These are phyloP conservation scores for Gossypium anomalum DNA, from an alignment of 345 rosid genomes.

Conservation along the genomic window DNA sequence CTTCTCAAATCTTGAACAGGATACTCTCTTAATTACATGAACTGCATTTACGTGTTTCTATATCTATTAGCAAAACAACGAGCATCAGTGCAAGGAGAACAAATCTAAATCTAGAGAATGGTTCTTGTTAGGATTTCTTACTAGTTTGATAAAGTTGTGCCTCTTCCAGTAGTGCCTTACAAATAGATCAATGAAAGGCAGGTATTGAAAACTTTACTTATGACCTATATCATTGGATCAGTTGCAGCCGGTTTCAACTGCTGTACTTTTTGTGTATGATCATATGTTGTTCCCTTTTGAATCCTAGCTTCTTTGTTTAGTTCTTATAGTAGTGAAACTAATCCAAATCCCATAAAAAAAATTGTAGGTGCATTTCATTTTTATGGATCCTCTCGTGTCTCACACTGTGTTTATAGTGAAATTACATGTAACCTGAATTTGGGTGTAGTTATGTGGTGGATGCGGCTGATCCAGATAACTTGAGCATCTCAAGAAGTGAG, in stretches of 20 bases:
- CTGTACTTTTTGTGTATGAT: not conserved
- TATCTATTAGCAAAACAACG: not conserved
- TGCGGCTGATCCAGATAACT: conserved; percentile 83
- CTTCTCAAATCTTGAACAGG: not conserved
- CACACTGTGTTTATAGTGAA: not conserved
- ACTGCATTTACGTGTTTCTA: not conserved
- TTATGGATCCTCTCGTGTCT: not conserved
- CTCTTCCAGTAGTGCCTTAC: not conserved
- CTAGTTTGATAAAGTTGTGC: not conserved
- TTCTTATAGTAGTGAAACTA: not conserved
- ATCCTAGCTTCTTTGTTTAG: not conserved
- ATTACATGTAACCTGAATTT: not conserved
- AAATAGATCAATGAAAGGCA: not conserved
- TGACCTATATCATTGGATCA: not conserved
- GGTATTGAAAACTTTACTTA: not conserved
- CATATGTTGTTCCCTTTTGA: not conserved
- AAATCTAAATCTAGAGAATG: not conserved
- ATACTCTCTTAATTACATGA: not conserved
- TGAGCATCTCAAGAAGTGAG: conserved; percentile 76
- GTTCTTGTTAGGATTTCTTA: not conserved
- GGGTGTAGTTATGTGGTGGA: conserved; percentile 71
- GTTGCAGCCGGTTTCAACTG: no score
- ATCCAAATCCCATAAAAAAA: not conserved
- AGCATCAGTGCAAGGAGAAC: not conserved
- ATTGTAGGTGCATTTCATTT: not conserved